A percentile compares a stretch with the other conserved stretches of the same genome.
These are phyloP conservation scores for Setaria viridis DNA, from an alignment of 202 grass and related monocot genomes.

Conservation along the genomic window DNA sequence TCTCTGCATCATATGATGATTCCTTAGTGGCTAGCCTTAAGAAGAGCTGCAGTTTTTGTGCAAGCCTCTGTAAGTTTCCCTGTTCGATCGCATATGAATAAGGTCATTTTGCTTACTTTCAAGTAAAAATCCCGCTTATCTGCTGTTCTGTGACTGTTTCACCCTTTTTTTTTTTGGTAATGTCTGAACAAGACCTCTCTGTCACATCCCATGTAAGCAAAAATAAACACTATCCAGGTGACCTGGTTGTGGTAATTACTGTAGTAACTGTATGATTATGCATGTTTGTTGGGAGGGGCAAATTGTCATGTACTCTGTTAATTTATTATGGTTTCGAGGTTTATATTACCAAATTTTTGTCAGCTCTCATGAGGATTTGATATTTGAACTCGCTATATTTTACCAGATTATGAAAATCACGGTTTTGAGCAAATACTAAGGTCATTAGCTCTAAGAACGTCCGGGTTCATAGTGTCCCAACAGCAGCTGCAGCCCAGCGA, in stretches of 20 bases:
- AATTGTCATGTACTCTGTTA: not conserved
- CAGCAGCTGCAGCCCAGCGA: too few species aligned
- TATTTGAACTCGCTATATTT: not conserved
- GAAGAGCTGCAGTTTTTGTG: conserved; percentile 81
- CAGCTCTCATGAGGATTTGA: not conserved
- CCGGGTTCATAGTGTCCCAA: too few species aligned
- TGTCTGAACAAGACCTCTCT: conserved; percentile 5
- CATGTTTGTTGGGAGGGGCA: not conserved
- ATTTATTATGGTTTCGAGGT: not conserved
- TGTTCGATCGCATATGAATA: conserved; percentile 59
- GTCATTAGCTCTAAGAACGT: too few species aligned
- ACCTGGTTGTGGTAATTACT: not conserved
- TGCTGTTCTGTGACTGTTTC: not conserved
- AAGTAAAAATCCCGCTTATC: conserved; percentile 25
- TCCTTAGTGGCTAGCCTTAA: conserved; percentile 69
- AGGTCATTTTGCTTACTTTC: conserved; percentile 25
- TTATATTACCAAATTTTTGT: not conserved
- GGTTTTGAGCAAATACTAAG: too few species aligned
- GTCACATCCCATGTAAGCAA: not conserved
- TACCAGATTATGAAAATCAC: too few species aligned
- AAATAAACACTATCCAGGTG: not conserved
- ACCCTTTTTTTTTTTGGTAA: not conserved
- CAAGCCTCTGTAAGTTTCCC: conserved; percentile 69
- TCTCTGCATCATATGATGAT: conserved; percentile 41
- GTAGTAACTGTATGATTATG: not conserved